Evolutionary conservation across 495 filamentous ascomycete species (phyloP), one percentile per base, ranked within the genome.

Genomic region (Penicillium bialowiezense): DNA sequence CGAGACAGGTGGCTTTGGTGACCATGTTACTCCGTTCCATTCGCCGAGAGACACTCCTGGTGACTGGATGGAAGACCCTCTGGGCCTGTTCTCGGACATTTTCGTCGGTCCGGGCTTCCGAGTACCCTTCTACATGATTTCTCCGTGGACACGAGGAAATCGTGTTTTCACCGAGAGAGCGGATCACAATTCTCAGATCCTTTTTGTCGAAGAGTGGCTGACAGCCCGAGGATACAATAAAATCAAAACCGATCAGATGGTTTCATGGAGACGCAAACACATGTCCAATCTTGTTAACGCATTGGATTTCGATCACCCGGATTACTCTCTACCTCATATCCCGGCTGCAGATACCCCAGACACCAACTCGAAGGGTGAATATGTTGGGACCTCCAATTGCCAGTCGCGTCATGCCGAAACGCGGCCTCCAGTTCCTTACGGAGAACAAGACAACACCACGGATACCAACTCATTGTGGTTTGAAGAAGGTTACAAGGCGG

Each of bases 111-210:
- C 78, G 32, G 70, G 70, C 3, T 72, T 79, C 58, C 72, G 78
- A 13, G 66, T 80, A 5, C 78, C 78, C 0, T 79, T 80, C 55
- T 75, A 75, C 58, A 78, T 82, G 59, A 59, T 82, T 46, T 78
- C 74, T 0, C 78, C 78, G 0, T 82, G 78, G 78, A 80, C 78
- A 13, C 73, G 78, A 23, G 76, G 76, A 38, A 71, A 67, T 44
- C 67, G 71, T 8, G 77, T 82, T 3, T 80, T 80, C 58, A 76
- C 74, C 17, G 78, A 79, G 60, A 70, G 75, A 24, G 72, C 73
- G 28, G 78, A 82, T 55, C 78, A 82, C 56, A 80, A 76, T 60
- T 79, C 76, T 3, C 78, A 80, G 55, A 79, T 82, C 28, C 55
- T 77, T 37, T 82, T 82, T 52, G 47, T 82, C 10, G 78, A 81